Conservation (phyloP, 2,329 filamentous ascomycete genomes). For the Magnaporthiopsis rhizophila region DNA sequence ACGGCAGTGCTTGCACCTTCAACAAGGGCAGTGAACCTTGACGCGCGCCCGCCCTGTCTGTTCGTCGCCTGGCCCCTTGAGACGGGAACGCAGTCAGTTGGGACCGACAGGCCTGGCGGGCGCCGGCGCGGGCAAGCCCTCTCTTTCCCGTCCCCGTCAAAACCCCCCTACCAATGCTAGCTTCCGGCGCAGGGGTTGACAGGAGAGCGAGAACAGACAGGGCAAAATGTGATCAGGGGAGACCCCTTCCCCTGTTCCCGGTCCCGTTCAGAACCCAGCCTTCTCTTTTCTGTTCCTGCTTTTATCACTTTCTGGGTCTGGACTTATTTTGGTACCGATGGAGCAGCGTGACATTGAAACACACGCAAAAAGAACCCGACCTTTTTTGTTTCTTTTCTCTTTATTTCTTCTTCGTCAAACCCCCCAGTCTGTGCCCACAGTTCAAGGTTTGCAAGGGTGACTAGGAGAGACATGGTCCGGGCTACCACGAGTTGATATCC, state of each 20-base stretch:
- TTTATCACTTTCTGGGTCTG: neutral
- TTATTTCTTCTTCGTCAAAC: neutral
- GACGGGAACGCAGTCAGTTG: neutral
- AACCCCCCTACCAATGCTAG: neutral
- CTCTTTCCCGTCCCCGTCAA: no score
- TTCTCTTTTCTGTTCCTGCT: neutral
- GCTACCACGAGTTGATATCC: neutral
- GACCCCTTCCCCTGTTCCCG: neutral
- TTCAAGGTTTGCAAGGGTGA: neutral
- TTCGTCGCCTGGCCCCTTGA: neutral
- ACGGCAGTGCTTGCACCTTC: neutral
- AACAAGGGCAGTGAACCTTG: neutral
- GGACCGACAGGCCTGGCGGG: neutral
- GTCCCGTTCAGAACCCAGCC: neutral
- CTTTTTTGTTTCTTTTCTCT: neutral
- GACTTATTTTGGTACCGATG: neutral
- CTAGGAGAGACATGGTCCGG: neutral
- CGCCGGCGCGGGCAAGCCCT: neutral
- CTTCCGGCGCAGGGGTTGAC: neutral
- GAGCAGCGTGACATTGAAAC: neutral
- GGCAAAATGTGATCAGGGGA: neutral
- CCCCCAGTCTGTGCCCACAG: neutral
- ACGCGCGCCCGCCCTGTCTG: neutral
- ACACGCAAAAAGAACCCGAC: neutral
- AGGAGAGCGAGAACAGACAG: neutral